These are phyloP conservation scores for Termitomyces bulborhizus DNA, from an alignment of 768 basidiomycete genomes.

Conservation along the genomic window DNA sequence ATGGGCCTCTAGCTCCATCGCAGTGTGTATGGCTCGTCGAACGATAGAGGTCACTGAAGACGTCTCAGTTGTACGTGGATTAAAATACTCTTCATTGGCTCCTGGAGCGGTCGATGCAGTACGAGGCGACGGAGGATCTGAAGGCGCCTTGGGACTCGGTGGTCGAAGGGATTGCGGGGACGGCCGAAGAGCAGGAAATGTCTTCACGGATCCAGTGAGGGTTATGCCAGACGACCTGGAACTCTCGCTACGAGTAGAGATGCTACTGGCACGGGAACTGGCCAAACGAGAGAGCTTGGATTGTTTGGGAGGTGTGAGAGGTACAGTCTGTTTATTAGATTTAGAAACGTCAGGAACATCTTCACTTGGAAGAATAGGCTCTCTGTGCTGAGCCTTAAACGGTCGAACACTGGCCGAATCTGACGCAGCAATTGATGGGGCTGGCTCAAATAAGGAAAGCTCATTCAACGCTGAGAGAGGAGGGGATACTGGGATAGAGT, in stretches of 20 bases:
- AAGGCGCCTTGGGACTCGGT: constrained; percentile 28
- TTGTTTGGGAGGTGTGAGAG: constrained; percentile 28
- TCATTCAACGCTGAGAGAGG: constrained; percentile 60
- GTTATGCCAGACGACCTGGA: constrained; percentile 51
- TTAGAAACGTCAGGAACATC: constrained; percentile 49
- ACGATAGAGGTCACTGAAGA: constrained; percentile 58
- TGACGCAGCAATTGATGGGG: constrained; percentile 46
- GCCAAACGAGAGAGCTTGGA: constrained; percentile 70
- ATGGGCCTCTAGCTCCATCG: constrained; percentile 53
- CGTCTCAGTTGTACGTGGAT: constrained; percentile 15
- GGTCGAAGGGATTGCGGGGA: constrained; percentile 46
- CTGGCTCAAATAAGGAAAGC: constrained; percentile 51
- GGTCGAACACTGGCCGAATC: constrained; percentile 31
- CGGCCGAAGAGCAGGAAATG: constrained; percentile 69
- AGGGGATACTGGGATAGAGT: constrained; percentile 58
- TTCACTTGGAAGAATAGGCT: constrained; percentile 37
- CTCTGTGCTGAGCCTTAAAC: constrained; percentile 34
- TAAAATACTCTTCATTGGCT: constrained; percentile 14
- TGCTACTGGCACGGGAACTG: constrained; percentile 51
- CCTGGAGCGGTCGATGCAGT: constrained; percentile 17
- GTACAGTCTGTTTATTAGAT: constrained; percentile 20
- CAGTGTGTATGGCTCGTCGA: constrained; percentile 60
- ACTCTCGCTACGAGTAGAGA: constrained; percentile 38
- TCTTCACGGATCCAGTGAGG: constrained; percentile 58
- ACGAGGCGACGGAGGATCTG: constrained; percentile 16